These are phyloP conservation scores for Hemisphaericaspora xylofermentans DNA, from an alignment of 1,139 yeast genomes.

Conservation along the genomic window DNA sequence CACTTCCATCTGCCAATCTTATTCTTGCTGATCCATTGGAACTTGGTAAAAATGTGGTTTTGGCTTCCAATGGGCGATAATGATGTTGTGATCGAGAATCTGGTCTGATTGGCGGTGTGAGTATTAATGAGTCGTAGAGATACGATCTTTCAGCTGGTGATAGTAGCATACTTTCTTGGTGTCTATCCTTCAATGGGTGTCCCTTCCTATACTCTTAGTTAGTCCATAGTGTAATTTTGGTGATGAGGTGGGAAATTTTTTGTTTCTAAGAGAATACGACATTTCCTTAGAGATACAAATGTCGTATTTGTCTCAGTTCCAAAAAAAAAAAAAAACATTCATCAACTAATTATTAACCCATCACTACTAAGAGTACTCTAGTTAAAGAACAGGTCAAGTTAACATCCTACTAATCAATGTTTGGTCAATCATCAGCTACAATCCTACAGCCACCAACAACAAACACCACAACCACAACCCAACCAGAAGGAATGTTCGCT, in stretches of 20 bases:
- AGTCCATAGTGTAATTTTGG: too few species aligned
- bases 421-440: background rate
- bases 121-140: constrained; percentile 67
- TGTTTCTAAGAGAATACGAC: too few species aligned
- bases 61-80: constrained; percentile 83
- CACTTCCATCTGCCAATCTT: constrained; percentile 84
- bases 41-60: constrained; percentile 74
- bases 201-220: too few species aligned
- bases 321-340: too few species aligned
- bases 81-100: constrained; percentile 76
- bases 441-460: background rate
- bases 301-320: background rate
- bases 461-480: background rate
- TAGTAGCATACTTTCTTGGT: constrained; percentile 48
- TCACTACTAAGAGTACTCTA: too few species aligned
- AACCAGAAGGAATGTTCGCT: background rate
- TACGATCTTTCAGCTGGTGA: constrained; percentile 88
- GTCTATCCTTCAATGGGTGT: too few species aligned
- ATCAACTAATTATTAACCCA: too few species aligned
- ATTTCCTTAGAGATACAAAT: too few species aligned
- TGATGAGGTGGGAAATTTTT: constrained; percentile 1
- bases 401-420: background rate
- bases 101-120: constrained; percentile 68
- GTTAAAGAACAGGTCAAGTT: too few species aligned
- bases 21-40: constrained; percentile 92